Conservation (phyloP, 441 rosid genomes). For the Hura crepitans region DNA sequence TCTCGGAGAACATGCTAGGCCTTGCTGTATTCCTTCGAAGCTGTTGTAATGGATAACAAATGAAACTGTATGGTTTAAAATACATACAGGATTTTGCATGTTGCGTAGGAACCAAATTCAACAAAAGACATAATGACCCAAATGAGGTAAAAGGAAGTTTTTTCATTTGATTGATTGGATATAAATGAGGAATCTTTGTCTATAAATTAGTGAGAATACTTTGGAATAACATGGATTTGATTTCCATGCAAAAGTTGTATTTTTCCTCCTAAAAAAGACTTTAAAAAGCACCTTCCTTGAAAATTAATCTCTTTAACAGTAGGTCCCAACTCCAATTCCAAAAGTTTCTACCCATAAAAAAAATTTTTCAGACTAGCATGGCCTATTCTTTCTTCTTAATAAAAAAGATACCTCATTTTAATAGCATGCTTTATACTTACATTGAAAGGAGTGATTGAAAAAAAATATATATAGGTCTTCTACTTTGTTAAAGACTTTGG, state of each 20-base stretch:
- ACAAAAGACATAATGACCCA: constrained; percentile 26
- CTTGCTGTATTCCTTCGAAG: neutral
- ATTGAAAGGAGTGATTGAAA: constrained; percentile 56
- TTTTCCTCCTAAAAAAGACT: constrained; percentile 27
- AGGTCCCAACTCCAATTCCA: constrained; percentile 27
- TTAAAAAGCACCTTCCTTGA: constrained; percentile 37
- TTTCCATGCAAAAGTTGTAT: constrained; percentile 45
- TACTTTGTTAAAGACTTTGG: constrained; percentile 37
- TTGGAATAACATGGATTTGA: constrained; percentile 26
- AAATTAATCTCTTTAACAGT: constrained; percentile 24
- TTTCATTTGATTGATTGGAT: constrained; percentile 29
- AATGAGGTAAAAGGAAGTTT: constrained; percentile 27
- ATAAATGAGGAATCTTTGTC: constrained; percentile 20
- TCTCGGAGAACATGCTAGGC: neutral
- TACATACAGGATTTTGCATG: neutral
- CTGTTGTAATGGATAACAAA: neutral
- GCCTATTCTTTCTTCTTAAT: constrained; percentile 21
- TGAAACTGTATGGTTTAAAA: neutral
- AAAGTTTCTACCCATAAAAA: no score
- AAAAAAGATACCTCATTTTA: constrained; percentile 38
- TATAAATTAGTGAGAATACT: constrained; percentile 11
- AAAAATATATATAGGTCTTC: no score
- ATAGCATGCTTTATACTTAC: constrained; percentile 38
- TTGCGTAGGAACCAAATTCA: constrained; percentile 15
- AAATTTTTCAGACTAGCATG: constrained; percentile 27